Conservation (phyloP, 116 monocot genomes). For the Iris pallida region DNA sequence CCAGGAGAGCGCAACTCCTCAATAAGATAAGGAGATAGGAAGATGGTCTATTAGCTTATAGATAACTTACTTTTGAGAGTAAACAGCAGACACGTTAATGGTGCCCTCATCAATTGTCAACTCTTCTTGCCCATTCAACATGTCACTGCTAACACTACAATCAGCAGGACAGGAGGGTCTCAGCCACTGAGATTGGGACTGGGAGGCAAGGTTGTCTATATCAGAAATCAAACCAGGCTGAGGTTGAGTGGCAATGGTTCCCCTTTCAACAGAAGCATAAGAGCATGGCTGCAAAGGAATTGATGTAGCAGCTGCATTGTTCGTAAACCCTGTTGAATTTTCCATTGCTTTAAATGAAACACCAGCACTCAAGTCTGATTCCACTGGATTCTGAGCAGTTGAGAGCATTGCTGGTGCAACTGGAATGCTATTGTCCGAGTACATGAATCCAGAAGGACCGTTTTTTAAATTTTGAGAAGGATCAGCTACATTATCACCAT, state of each 20-base stretch:
- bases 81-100: slow-evolving; percentile 52
- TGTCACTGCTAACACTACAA: slow-evolving; percentile 30
- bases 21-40: no score
- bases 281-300: slow-evolving; percentile 22
- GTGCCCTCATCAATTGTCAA: slow-evolving; percentile 71
- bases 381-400: slow-evolving; percentile 33
- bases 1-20: no score
- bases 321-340: slow-evolving; percentile 14
- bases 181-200: slow-evolving; percentile 39
- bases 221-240: slow-evolving; percentile 31
- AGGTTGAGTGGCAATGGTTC: slow-evolving; percentile 13
- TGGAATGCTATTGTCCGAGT: slow-evolving; percentile 40
- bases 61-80: slow-evolving; percentile 57
- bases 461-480: slow-evolving; percentile 42
- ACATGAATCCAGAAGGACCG: slow-evolving; percentile 36
- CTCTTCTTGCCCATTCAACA: slow-evolving; percentile 52
- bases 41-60: no score
- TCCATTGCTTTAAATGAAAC: slow-evolving; percentile 29
- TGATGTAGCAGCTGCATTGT: slow-evolving; percentile 19
- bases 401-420: slow-evolving; percentile 32
- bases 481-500: slow-evolving; percentile 35
- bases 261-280: slow-evolving; percentile 17
- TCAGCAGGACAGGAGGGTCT: slow-evolving; percentile 30
- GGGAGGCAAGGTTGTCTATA: slow-evolving; percentile 32
- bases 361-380: slow-evolving; percentile 43